phyloP scores from a whole-genome alignment of 1,284 basidiomycete genomes.

The Grifola frondosa region DNA sequence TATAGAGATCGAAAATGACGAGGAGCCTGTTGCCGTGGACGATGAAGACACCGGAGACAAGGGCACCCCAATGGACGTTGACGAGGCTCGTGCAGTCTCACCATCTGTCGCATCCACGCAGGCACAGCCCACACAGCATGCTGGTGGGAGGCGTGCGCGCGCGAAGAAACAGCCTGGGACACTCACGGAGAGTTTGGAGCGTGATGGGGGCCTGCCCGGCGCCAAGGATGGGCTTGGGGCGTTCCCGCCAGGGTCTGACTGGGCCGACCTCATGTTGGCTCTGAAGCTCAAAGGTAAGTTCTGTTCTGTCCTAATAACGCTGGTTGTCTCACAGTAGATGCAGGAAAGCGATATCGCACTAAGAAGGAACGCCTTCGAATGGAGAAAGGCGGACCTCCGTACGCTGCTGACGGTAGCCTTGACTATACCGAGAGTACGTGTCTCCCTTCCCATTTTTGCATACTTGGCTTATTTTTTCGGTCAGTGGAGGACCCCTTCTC shows the following conservation, averaged over 20 bases:
- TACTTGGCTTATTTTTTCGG: constrained; percentile 12
- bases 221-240: constrained; percentile 69
- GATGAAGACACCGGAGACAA: constrained; percentile 34
- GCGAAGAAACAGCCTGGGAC: constrained; percentile 27
- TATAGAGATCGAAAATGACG: constrained; percentile 73
- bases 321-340: neutral
- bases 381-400: constrained; percentile 70
- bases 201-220: constrained; percentile 70
- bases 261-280: constrained; percentile 65
- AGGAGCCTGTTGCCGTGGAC: constrained; percentile 53
- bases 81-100: constrained; percentile 30
- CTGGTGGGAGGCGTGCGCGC: constrained; percentile 13
- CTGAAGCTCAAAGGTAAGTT: constrained; percentile 67
- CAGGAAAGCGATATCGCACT: constrained; percentile 73
- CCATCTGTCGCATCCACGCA: constrained; percentile 28
- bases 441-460: neutral
- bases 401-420: constrained; percentile 66
- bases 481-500: constrained; percentile 79
- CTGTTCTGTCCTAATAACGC: neutral
- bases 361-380: constrained; percentile 75
- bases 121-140: constrained; percentile 6
- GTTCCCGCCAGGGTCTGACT: constrained; percentile 68
- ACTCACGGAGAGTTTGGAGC: constrained; percentile 58
- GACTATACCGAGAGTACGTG: constrained; percentile 66
- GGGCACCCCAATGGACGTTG: constrained; percentile 30